Conservation (phyloP, 1,139 yeast species). For the Kodamaea alishanica region DNA sequence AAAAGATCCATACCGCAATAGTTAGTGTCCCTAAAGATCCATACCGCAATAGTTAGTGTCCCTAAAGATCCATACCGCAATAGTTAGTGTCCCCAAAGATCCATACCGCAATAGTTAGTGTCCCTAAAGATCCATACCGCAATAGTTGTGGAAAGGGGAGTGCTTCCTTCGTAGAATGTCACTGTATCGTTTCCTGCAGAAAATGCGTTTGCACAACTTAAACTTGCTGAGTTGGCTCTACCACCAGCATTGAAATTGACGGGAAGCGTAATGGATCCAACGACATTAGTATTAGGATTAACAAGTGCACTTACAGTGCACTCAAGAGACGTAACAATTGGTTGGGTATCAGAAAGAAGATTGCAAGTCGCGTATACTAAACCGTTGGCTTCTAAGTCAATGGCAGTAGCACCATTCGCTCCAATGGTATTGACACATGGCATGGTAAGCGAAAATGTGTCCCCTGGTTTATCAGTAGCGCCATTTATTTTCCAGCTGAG, state of each 20-base stretch:
- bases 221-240: slow-evolving; percentile 17
- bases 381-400: slow-evolving; percentile 6
- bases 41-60: too few relatives aligned
- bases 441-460: slow-evolving; percentile 25
- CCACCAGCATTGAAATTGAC: slow-evolving; percentile 25
- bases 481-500: slow-evolving; percentile 26
- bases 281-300: too few relatives aligned
- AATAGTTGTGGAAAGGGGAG: slow-evolving; percentile 12
- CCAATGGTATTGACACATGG: slow-evolving; percentile 30
- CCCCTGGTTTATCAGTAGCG: slow-evolving; percentile 25
- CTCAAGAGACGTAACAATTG: too few relatives aligned
- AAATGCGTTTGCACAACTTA: slow-evolving; percentile 18
- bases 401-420: background rate
- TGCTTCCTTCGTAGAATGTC: slow-evolving; percentile 24
- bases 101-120: too few relatives aligned
- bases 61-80: too few relatives aligned
- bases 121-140: too few relatives aligned
- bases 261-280: slow-evolving; percentile 24
- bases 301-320: too few relatives aligned
- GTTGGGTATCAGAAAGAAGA: too few relatives aligned
- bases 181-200: slow-evolving; percentile 22
- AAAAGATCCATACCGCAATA: too few relatives aligned
- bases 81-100: too few relatives aligned
- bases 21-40: too few relatives aligned
- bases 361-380: slow-evolving; percentile 5